Conservation (phyloP, 2,329 filamentous ascomycete species). For the Apiospora hydei region DNA sequence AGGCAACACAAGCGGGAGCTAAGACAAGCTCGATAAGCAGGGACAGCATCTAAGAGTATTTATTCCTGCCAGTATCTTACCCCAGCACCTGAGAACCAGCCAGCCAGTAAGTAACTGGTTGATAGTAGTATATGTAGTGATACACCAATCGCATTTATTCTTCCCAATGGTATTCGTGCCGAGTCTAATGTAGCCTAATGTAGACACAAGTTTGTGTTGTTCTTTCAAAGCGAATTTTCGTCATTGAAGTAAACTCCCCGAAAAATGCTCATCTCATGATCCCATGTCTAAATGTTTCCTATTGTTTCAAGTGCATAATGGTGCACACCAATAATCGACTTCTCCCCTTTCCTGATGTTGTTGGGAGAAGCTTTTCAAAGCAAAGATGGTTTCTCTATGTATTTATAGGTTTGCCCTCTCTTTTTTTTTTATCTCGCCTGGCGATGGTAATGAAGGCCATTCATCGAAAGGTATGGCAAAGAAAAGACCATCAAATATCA, state of each 20-base stretch:
- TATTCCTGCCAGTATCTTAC: neutral
- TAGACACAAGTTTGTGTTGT: conserved; percentile 9
- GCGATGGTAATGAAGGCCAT: neutral
- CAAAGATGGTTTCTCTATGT: conserved; percentile 4
- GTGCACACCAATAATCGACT: neutral
- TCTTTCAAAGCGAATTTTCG: neutral
- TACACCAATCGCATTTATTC: neutral
- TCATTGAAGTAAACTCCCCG: conserved; percentile 3
- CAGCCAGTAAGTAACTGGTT: neutral
- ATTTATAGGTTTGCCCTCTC: neutral
- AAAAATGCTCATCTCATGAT: conserved; percentile 21
- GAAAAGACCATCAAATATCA: neutral
- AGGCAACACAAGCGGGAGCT: neutral
- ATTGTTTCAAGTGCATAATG: conserved; percentile 9
- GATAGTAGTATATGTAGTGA: neutral
- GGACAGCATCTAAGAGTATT: neutral
- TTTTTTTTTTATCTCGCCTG: conserved; percentile 6
- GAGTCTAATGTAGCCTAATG: conserved; percentile 2
- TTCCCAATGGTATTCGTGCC: conserved; percentile 15
- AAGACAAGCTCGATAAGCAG: neutral
- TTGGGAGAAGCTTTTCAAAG: neutral
- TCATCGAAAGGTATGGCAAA: neutral
- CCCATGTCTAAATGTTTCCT: conserved; percentile 18
- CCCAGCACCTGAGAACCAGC: neutral
- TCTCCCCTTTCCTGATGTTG: too few relatives aligned